phyloP scores from a whole-genome alignment of 164 flowering plant genomes.

The Annona cherimola region DNA sequence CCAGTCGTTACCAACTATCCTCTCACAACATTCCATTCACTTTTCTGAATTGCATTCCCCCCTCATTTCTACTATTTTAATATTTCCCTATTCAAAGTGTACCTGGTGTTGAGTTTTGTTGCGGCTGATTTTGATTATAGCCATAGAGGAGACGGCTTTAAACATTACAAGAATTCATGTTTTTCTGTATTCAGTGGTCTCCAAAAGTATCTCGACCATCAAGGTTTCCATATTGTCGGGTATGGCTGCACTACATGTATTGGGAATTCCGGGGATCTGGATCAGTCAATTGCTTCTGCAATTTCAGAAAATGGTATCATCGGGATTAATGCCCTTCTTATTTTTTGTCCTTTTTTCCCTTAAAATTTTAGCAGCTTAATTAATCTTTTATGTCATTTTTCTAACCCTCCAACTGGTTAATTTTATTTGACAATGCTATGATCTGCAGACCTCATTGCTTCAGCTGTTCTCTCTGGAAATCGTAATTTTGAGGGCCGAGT shows the following conservation, averaged over 20 bases:
- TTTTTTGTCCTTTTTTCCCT: background rate
- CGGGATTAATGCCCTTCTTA: background rate
- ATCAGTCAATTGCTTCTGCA: slow-evolving; percentile 69
- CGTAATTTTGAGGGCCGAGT: slow-evolving; percentile 94
- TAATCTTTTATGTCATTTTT: background rate
- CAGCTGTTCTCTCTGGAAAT: slow-evolving; percentile 95
- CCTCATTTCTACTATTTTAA: too few species aligned
- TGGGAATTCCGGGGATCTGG: slow-evolving; percentile 80
- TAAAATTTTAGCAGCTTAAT: too few species aligned
- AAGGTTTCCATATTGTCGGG: slow-evolving; percentile 79
- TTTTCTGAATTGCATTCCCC: too few species aligned
- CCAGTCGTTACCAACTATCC: too few species aligned
- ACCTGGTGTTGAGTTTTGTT: background rate
- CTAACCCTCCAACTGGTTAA: background rate
- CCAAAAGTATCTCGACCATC: slow-evolving; percentile 64
- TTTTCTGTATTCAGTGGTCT: slow-evolving; percentile 51
- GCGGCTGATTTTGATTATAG: background rate
- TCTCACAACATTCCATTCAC: too few species aligned
- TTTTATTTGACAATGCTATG: slow-evolving; percentile 58
- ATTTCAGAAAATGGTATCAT: slow-evolving; percentile 67
- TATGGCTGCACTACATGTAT: slow-evolving; percentile 94
- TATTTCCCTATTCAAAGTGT: too few species aligned
- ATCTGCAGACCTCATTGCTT: slow-evolving; percentile 79
- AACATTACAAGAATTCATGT: background rate
- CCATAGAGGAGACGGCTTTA: background rate